A percentile compares a stretch with the other conserved stretches of the same genome.
Conservation (phyloP, 1,284 basidiomycete genomes). For the Fistulina hepatica region DNA sequence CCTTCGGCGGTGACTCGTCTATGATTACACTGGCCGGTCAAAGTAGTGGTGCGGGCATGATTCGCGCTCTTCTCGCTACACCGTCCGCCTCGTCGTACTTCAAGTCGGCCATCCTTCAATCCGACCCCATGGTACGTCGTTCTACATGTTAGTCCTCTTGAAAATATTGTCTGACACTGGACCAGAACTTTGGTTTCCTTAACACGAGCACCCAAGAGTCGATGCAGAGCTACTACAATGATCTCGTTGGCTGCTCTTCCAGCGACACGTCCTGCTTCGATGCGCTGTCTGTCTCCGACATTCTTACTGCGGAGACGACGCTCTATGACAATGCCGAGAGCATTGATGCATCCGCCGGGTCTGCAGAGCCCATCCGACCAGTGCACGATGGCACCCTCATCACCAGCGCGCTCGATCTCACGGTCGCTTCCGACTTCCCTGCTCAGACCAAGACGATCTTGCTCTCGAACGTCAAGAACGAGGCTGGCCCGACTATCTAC, state of each 20-base stretch:
- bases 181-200: conserved; percentile 68
- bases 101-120: conserved; percentile 68
- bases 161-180: background rate
- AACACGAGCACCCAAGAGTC: conserved; percentile 39
- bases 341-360: conserved; percentile 43
- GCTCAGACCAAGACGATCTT: conserved; percentile 52
- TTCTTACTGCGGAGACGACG: conserved; percentile 38
- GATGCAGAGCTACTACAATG: conserved; percentile 46
- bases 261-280: conserved; percentile 41
- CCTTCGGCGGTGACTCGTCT: conserved; percentile 57
- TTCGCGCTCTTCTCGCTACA: conserved; percentile 61
- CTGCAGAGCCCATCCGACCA: conserved; percentile 48
- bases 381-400: conserved; percentile 51
- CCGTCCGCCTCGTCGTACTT: conserved; percentile 61
- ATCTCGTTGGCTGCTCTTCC: conserved; percentile 35
- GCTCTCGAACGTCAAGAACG: conserved; percentile 58
- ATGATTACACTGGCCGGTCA: conserved; percentile 82
- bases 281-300: conserved; percentile 34
- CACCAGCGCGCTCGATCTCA: conserved; percentile 46
- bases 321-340: conserved; percentile 30
- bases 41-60: conserved; percentile 74
- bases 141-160: background rate
- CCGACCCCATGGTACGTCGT: conserved; percentile 67
- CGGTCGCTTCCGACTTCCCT: conserved; percentile 38
- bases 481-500: conserved; percentile 56